Base-by-base conservation (phyloP, 106 monocot species). In the Dioscorea zingiberensis region DNA sequence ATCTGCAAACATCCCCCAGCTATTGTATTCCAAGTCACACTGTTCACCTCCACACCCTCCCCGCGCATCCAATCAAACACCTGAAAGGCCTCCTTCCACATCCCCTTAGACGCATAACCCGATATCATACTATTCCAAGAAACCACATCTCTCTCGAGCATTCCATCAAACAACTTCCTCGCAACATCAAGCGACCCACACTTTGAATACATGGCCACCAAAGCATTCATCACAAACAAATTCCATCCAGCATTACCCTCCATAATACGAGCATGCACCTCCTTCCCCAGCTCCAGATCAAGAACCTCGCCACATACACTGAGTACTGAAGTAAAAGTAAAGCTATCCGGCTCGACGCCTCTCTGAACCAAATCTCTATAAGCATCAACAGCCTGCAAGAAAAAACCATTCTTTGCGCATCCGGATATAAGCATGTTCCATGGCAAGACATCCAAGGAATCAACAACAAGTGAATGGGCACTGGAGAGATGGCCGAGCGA, bases 121-220 rank as follows among this genome's bases (percentile, higher is more conserved):
- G 71, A 75, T 29, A 88, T 73, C 28, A 88, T 78, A 3, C 69
- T 28, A 45, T 88, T 87, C 87, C 83, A 87, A 0, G 83, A 77
- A 1, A 87, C 77, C 6, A 47, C 53, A 69, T 88, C 83, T 60
- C 80, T 74, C 44, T 82, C 64, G 15, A 45, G 55, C 87, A 91
- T 87, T 75, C 29, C 81, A n/a, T 91, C 92, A 29, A 93, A 93
- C 82, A 85, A 18, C 49, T 76, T 65, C 74, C 85, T 21, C 3
- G 92, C 87, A 47, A 30, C 7, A 19, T 13, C 64, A 23, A 88
- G 2, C 7, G 71, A 80, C 17, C 82, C 77, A 22, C 79, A 87
- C 46, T 81, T 93, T 0, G 68, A 82, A 26, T 85, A 93, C 87
- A 85, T 80, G 0, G 74, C 79, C 1, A 93, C 55, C 47, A 87